Evolutionary conservation across 78 protist genomes (phyloP), one percentile per base, ranked within the genome.

Genomic region (Dictyostelium citrinum): DNA sequence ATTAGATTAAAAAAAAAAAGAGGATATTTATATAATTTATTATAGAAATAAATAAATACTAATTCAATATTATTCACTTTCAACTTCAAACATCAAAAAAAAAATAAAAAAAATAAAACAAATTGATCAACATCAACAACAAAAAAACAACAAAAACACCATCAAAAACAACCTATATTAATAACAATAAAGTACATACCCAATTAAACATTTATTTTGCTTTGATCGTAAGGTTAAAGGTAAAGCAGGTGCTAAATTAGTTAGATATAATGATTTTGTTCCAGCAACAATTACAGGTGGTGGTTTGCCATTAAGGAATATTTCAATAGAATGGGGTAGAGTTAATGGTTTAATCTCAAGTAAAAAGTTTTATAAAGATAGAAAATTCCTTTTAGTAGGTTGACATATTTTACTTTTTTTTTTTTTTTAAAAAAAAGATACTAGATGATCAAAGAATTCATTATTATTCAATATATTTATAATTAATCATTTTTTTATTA

Each of bases 271-370:
- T 51, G 93, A 72, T 20, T 88, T 43, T 64, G 81, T 88, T 9
- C 93, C 93, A 88, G 84, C 86, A 8, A 78, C 85, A 22, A 88
- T 88, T n/a, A 46, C 93, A 35, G 93, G 93, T 68, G 93, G 93
- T n/a, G 93, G 93, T 60, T 49, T 88, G 6, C 93, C 93, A 79
- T 20, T 46, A 31, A n/a, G 29, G 64, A 76, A 77, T 43, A 78
- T 88, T 24, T 24, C 76, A 45, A 43, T 88, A 5, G 93, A 88
- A 68, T 78, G 76, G 93, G 85, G 85, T 68, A 88, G 93, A 88
- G 22, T 88, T 37, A 27, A 33, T 46, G 93, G 93, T 88, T 68
- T 88, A 31, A 33, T 64, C 2, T 20, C 46, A 58, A 88, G 80
- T 12, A 24, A 27, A 9, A 76, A 46, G 41, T 78, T 88, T 68